Evolutionary conservation across 768 basidiomycete genomes (phyloP).

Genomic region (Lactarius akahatsu): DNA sequence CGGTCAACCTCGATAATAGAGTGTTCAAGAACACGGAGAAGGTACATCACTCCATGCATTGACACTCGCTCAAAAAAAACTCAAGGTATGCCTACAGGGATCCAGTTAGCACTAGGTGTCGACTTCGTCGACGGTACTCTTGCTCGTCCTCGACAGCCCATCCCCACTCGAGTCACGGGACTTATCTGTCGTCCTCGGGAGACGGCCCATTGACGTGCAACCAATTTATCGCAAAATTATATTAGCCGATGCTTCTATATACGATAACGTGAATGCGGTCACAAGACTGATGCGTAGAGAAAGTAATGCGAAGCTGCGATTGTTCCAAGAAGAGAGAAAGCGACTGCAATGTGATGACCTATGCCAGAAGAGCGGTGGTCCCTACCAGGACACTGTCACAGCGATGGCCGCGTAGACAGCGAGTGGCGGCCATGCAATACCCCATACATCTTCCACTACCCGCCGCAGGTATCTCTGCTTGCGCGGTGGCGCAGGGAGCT

Average conservation of each 20-base stretch:
- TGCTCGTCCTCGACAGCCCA: too few relatives aligned
- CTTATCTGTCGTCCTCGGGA: too few relatives aligned
- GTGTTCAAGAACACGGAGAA: conserved; percentile 82
- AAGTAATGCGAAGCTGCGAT: background rate
- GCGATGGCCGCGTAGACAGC: conserved; percentile 4
- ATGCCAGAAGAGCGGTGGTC: too few relatives aligned
- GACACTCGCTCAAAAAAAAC: conserved; percentile 7
- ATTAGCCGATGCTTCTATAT: background rate
- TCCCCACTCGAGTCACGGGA: too few relatives aligned
- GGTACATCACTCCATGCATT: conserved; percentile 41
- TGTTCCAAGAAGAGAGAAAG: background rate
- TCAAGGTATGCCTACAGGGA: conserved; percentile 30
- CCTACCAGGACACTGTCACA: conserved; percentile 3
- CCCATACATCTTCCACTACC: conserved; percentile 5
- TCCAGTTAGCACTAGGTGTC: conserved; percentile 16
- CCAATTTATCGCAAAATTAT: background rate
- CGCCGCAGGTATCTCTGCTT: background rate
- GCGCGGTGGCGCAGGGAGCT: background rate
- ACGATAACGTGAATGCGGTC: background rate
- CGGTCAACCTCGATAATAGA: conserved; percentile 67
- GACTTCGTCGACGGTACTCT: too few relatives aligned
- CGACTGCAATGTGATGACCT: background rate
- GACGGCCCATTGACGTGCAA: too few relatives aligned
- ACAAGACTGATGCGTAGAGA: background rate
- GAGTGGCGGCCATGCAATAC: conserved; percentile 17